Conservation (phyloP, 2,329 filamentous ascomycete species). For the Neofusicoccum laricinum region DNA sequence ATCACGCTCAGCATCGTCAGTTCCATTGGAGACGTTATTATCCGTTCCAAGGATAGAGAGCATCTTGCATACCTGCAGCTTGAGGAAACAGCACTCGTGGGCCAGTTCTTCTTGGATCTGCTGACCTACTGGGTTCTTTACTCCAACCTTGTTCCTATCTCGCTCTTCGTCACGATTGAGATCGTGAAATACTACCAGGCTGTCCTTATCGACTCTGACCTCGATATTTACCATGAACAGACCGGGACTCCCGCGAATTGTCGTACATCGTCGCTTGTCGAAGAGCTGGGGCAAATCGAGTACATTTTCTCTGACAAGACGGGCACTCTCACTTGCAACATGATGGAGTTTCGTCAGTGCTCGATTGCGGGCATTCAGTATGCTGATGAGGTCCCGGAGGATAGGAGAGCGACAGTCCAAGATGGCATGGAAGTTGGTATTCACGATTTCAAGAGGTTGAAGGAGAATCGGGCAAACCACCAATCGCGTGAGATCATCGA, state of each 20-base stretch:
- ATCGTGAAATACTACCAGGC: conserved; percentile 97
- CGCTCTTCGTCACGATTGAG: conserved; percentile 95
- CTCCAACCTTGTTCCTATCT: conserved; percentile 94
- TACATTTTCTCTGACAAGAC: conserved; percentile 99
- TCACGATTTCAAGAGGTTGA: conserved; percentile 76
- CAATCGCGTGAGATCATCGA: conserved; percentile 62
- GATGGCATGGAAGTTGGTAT: conserved; percentile 77
- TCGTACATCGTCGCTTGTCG: conserved; percentile 91
- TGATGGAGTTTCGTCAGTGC: conserved; percentile 98
- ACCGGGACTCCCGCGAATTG: conserved; percentile 95
- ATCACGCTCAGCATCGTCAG: conserved; percentile 82
- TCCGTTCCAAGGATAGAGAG: conserved; percentile 61
- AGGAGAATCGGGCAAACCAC: conserved; percentile 65
- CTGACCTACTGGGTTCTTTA: conserved; percentile 99
- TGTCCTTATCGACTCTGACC: conserved; percentile 94
- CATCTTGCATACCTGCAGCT: conserved; percentile 73
- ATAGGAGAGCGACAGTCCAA: conserved; percentile 74
- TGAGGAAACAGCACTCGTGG: conserved; percentile 47
- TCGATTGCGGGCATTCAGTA: conserved; percentile 93
- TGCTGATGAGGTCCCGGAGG: conserved; percentile 86
- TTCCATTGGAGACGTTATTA: conserved; percentile 85
- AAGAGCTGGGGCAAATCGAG: conserved; percentile 96
- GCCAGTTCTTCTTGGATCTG: conserved; percentile 88
- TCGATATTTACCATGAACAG: conserved; percentile 96
- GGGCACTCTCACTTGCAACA: conserved; percentile 93